These are phyloP conservation scores for Kwoniella heveanensis DNA, from an alignment of 768 basidiomycete species.

Conservation along the genomic window DNA sequence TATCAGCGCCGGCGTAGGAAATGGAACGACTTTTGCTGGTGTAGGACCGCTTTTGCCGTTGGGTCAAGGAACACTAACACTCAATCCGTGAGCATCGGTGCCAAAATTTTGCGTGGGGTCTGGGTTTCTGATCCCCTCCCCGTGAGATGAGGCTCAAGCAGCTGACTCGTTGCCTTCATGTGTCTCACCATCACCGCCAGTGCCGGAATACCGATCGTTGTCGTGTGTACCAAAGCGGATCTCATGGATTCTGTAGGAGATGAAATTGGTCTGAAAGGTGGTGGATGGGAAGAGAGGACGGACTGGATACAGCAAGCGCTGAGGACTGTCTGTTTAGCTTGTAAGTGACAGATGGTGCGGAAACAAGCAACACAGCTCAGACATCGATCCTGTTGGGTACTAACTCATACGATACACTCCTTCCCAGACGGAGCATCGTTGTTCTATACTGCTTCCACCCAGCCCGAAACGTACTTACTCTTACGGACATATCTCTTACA, in stretches of 20 bases:
- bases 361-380: background rate
- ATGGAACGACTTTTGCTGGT: slow-evolving; percentile 57
- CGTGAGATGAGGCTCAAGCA: too few species aligned
- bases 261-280: slow-evolving; percentile 76
- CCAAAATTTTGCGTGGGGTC: too few species aligned
- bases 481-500: slow-evolving; percentile 84
- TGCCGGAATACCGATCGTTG: slow-evolving; percentile 76
- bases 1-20: background rate
- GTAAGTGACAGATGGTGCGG: slow-evolving; percentile 61
- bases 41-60: slow-evolving; percentile 73
- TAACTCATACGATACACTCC: too few species aligned
- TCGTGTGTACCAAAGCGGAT: slow-evolving; percentile 91
- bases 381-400: too few species aligned
- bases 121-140: too few species aligned
- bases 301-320: slow-evolving; percentile 96
- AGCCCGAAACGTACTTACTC: slow-evolving; percentile 71
- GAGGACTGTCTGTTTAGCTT: slow-evolving; percentile 86
- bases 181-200: too few species aligned
- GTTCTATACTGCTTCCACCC: slow-evolving; percentile 79
- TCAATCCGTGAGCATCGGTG: slow-evolving; percentile 62
- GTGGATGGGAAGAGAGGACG: slow-evolving; percentile 77
- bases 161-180: too few species aligned
- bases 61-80: slow-evolving; percentile 78
- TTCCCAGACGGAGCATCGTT: slow-evolving; percentile 80
- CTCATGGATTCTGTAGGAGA: slow-evolving; percentile 78